phyloP scores from a whole-genome alignment of 176 grass and related monocot species.

The Miscanthus lutarioriparius region DNA sequence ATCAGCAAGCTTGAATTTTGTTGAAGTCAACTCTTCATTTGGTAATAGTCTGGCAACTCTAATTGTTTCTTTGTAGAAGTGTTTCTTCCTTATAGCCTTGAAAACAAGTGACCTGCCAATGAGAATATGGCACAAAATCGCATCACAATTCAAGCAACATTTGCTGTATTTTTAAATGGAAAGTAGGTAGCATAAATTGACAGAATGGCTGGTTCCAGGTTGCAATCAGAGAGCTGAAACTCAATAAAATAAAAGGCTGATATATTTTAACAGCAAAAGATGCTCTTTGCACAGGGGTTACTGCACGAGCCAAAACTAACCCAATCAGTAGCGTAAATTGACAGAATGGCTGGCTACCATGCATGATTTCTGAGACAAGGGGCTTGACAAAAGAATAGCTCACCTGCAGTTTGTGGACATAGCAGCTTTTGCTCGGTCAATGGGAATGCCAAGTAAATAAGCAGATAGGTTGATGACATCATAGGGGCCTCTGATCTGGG shows the following conservation, averaged over 20 bases:
- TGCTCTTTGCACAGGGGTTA: slow-evolving; percentile 1
- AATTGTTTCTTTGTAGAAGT: slow-evolving; percentile 91
- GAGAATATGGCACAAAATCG: slow-evolving; percentile 1
- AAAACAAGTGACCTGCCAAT: slow-evolving; percentile 54
- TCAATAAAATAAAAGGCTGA: background rate
- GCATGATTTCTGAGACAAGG: background rate
- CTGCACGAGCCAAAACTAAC: background rate
- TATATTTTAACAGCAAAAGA: background rate
- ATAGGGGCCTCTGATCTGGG: slow-evolving; percentile 70
- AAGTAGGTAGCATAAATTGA: background rate
- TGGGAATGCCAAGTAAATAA: slow-evolving; percentile 75
- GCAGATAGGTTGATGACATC: slow-evolving; percentile 68
- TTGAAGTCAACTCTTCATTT: slow-evolving; percentile 43
- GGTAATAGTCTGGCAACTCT: slow-evolving; percentile 62
- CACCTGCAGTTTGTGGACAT: slow-evolving; percentile 80
- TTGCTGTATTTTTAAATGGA: background rate
- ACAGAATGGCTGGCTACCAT: background rate
- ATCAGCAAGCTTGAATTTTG: slow-evolving; percentile 47
- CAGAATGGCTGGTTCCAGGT: slow-evolving; percentile 1
- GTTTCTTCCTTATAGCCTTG: slow-evolving; percentile 75
- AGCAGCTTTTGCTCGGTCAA: slow-evolving; percentile 67
- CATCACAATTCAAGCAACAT: background rate
- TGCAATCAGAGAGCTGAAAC: slow-evolving; percentile 15
- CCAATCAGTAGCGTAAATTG: too few relatives aligned
- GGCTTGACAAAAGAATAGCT: background rate